Evolutionary conservation across 805 yeast genomes (phyloP).

Genomic region (Myxozyma geophila): DNA sequence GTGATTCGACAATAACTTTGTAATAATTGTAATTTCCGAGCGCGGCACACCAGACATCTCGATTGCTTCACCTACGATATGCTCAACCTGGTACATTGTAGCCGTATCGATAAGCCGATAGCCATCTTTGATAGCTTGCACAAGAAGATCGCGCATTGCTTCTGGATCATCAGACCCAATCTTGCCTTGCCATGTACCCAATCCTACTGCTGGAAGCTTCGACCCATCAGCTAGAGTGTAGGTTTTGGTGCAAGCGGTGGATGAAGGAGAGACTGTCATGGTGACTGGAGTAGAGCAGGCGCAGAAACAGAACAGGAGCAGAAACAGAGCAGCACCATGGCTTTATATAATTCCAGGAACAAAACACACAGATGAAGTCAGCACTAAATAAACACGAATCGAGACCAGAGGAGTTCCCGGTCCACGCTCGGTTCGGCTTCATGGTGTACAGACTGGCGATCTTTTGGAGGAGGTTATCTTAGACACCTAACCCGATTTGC

Average conservation of each 20-base stretch:
- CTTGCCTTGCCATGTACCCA: conserved; percentile 73
- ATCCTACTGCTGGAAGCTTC: conserved; percentile 66
- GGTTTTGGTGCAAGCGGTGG: neutral
- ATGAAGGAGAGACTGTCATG: neutral
- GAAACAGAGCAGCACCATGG: too few species aligned
- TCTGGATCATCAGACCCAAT: conserved; percentile 53
- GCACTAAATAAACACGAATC: too few species aligned
- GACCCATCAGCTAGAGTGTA: conserved; percentile 57
- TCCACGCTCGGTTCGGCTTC: too few species aligned
- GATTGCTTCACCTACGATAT: conserved; percentile 57
- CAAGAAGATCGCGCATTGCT: conserved; percentile 48
- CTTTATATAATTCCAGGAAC: too few species aligned
- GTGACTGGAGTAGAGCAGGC: neutral
- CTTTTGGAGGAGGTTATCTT: too few species aligned
- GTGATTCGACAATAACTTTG: conserved; percentile 48
- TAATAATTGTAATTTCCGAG: conserved; percentile 49
- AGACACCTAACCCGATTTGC: too few species aligned
- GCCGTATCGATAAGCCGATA: conserved; percentile 84
- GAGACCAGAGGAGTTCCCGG: too few species aligned
- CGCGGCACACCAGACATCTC: conserved; percentile 55
- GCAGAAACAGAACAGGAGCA: too few species aligned
- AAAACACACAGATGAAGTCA: too few species aligned
- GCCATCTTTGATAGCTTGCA: conserved; percentile 61
- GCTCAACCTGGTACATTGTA: conserved; percentile 63
- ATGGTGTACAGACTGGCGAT: too few species aligned